Evolutionary conservation across 257 asterid genomes (phyloP), one percentile per base, ranked within the genome.

Genomic region (Prunella vulgaris): DNA sequence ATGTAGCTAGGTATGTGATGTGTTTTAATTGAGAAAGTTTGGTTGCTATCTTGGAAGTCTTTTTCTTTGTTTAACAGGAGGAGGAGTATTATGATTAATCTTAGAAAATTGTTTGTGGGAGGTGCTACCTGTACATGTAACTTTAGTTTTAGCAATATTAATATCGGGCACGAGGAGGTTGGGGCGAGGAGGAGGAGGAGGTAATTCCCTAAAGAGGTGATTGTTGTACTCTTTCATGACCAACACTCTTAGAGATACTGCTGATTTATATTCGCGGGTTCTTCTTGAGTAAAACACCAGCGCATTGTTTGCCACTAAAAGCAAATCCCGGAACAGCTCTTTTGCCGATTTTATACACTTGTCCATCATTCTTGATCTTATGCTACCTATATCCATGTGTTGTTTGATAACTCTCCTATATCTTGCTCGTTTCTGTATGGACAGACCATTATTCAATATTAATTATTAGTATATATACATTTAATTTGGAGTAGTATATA

Each of bases 311-410:
- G 96, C 90, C 21, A 90, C 86, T 75, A 93, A 37, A 28, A 93
- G 92, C 80, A 90, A 57, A 83, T 90, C 97, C 14, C 90, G 77
- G 83, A 90, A 93, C 79, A 93, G 94, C 65, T 88, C 95, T 63
- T 78, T 78, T 0, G 81, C 81, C 12, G 94, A 77, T 66, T 57
- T 79, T 72, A 90, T 82, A 51, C 85, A 81, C 21, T 73, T 24
- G 21, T 74, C 77, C 20, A 69, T 35, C 62, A 90, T 74, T 84
- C 82, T 90, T 61, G 97, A 79, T 76, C 85, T 84, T 79, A 88
- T 87, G 10, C 83, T 80, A 60, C 89, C 87, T 2, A 90, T 81
- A 68, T 93, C 99, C 81, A 86, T 21, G 67, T 90, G 99, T 63
- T 80, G 85, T 84, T 64, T 79, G 82, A 90, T 83, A 2, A 87